Evolutionary conservation across 257 asterid genomes (phyloP), one percentile per base, ranked within the genome.

Genomic region (Nyctanthes arbortristis): DNA sequence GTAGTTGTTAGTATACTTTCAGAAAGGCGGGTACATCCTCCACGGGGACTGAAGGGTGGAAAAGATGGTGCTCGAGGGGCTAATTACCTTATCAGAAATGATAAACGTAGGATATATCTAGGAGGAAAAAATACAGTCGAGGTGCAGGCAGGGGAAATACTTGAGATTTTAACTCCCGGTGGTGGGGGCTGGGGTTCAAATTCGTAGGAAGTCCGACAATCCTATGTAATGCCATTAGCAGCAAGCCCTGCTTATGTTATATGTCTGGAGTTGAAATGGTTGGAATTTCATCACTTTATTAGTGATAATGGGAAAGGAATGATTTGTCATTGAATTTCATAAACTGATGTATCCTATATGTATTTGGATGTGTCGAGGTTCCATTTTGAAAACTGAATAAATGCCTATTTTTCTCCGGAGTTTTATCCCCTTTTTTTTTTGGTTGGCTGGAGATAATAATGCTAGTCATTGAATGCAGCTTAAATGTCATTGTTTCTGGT

Each of bases 141-240:
- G 79, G 96, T 87, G 61, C 82, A 85, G 77, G 88, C 90, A 2
- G 99, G 97, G 7, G 97, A 93, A 29, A 79, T 84, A 70, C 92
- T 93, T 66, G 96, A 84, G 84, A 89, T 93, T 72, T 75, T 87
- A 6, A 89, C 99, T 55, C 97, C 97, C 0, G 99, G 97, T 35
- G 99, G 99, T 43, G 99, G 99, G 11, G 99, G 99, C 16, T 91
- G 96, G 92, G 96, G 99, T 67, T 77, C 88, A 49, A 49, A 20
- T 20, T 49, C 3, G 58, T 20, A 49, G 8, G 58, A 20, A 20
- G 5, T n/a, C n/a, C n/a, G n/a, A n/a, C n/a, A n/a, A n/a, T n/a
- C n/a, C n/a, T n/a, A n/a, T n/a, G n/a, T n/a, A n/a, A n/a, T 8
- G 58, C 58, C 29, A 18, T 49, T 29, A 8, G 14, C 58, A 8